Evolutionary conservation across 768 basidiomycete genomes (phyloP), one percentile per base, ranked within the genome.

Genomic region (Rhodotorula graminis): DNA sequence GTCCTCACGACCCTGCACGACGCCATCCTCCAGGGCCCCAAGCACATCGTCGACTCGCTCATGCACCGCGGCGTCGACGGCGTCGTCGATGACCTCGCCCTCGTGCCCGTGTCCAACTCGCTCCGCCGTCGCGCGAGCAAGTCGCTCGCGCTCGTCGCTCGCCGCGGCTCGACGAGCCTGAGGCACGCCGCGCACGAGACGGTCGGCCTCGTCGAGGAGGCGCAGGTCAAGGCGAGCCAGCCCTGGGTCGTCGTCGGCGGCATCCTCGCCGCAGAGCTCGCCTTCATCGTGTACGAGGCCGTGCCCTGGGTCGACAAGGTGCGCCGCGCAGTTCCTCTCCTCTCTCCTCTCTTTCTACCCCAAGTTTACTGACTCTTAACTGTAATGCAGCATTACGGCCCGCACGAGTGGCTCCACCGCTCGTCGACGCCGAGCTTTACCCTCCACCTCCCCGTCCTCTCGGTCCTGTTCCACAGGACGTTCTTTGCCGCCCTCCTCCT

Each of bases 231-330:
- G 31, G 33, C 69, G n/a, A 69, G 67, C 29, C 40, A 46, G 25
- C 18, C 55, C 2, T 75, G 74, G 74, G 56, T 67, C n/a, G 25
- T 75, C 37, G 60, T 71, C 25, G 31, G 57, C 1, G 64, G 42
- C 5, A 62, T 71, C 27, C 29, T 75, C 9, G 53, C 29, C 12
- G 64, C 67, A 15, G 74, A 75, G 44, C 44, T 55, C 9, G 49
- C 40, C 12, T 75, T 59, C 64, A 44, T 75, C 40, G 29, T 52
- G 2, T 75, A 61, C 33, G 64, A 71, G 27, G 60, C 70, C 0
- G 29, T 75, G 2, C 70, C 74, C 11, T 75, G 67, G 67, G 56
- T 49, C 29, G 65, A 75, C 31, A 60, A 55, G 49, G 74, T 75
- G 31, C n/a, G 67, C 46, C 8, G 2, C 8, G 60, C 16, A 16